phyloP scores from a whole-genome alignment of 139 green algal genomes.

The Choricystis sp. region DNA sequence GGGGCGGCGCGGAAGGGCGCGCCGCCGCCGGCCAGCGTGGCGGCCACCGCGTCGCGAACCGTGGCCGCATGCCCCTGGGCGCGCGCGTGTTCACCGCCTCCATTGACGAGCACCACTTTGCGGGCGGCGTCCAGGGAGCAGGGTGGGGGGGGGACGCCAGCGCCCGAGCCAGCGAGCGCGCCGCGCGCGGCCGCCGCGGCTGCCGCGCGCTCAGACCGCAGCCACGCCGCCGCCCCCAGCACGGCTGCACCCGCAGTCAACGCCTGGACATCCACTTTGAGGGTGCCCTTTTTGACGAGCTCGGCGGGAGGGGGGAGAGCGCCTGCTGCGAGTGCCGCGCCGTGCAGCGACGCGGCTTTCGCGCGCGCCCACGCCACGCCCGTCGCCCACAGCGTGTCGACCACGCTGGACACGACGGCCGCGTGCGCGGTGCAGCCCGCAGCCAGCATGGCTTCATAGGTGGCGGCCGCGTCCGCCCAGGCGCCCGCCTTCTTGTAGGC shows the following conservation, averaged over 20 bases:
- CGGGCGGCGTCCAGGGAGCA: conserved; percentile 1
- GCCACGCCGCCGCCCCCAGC: neutral
- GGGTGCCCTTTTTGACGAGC: conserved; percentile 4
- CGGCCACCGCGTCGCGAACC: conserved; percentile 19
- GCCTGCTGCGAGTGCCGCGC: conserved; percentile 13
- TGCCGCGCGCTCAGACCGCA: conserved; percentile 9
- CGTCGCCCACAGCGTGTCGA: conserved; percentile 25
- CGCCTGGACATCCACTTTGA: neutral
- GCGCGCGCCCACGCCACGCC: conserved; percentile 19
- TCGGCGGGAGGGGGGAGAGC: conserved; percentile 20
- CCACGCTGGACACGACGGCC: conserved; percentile 29
- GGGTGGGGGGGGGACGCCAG: too few species aligned
- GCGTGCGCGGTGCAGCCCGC: conserved; percentile 28
- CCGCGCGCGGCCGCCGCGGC: neutral
- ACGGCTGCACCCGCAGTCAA: neutral
- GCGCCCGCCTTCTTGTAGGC: conserved; percentile 42
- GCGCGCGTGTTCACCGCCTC: neutral
- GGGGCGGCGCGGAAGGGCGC: conserved; percentile 9
- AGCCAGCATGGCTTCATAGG: conserved; percentile 30
- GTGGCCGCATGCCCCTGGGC: conserved; percentile 18
- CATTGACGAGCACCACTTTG: neutral
- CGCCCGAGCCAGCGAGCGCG: neutral
- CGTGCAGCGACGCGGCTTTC: conserved; percentile 18
- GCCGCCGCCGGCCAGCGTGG: conserved; percentile 14
- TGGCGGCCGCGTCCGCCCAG: conserved; percentile 21